Evolutionary conservation across 495 filamentous ascomycete species (phyloP).

Genomic region (Astrothelium macrocarpum): DNA sequence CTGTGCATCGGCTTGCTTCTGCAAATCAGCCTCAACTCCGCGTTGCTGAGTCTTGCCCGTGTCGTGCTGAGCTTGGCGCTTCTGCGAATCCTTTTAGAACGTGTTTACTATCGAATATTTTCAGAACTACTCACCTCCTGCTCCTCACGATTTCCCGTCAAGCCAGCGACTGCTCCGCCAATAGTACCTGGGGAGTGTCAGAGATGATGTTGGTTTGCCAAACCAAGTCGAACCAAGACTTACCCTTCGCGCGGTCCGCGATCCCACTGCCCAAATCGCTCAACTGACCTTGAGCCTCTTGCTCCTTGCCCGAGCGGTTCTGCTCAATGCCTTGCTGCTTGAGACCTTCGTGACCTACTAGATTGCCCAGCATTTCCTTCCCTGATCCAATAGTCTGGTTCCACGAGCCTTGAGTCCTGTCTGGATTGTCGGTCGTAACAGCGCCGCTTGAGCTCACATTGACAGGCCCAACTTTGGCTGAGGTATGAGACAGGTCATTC

Average conservation of each 20-base stretch:
- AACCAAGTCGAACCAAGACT: not conserved
- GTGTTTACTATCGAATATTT: not conserved
- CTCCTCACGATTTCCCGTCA: constrained; percentile 59
- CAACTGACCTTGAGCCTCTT: constrained; percentile 78
- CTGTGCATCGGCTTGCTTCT: constrained; percentile 46
- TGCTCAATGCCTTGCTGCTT: constrained; percentile 66
- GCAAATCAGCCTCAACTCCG: constrained; percentile 72
- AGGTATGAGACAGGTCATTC: constrained; percentile 60
- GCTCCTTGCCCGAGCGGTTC: constrained; percentile 67
- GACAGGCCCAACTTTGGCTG: constrained; percentile 59
- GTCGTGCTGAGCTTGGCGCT: constrained; percentile 62
- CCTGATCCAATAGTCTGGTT: constrained; percentile 79
- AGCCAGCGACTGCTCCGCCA: constrained; percentile 55
- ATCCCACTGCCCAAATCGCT: constrained; percentile 63
- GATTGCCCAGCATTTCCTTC: constrained; percentile 72
- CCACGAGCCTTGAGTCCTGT: constrained; percentile 64
- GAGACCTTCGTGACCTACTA: constrained; percentile 64
- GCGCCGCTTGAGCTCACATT: constrained; percentile 61
- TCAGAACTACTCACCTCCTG: constrained; percentile 31
- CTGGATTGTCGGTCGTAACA: constrained; percentile 59
- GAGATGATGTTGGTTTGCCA: not conserved
- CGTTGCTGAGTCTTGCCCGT: constrained; percentile 78
- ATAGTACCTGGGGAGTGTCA: constrained; percentile 33
- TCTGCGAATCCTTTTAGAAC: constrained; percentile 10
- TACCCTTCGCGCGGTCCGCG: constrained; percentile 59